These are phyloP conservation scores for Cucurbita moschata DNA, from an alignment of 306 rosid species.

Conservation along the genomic window DNA sequence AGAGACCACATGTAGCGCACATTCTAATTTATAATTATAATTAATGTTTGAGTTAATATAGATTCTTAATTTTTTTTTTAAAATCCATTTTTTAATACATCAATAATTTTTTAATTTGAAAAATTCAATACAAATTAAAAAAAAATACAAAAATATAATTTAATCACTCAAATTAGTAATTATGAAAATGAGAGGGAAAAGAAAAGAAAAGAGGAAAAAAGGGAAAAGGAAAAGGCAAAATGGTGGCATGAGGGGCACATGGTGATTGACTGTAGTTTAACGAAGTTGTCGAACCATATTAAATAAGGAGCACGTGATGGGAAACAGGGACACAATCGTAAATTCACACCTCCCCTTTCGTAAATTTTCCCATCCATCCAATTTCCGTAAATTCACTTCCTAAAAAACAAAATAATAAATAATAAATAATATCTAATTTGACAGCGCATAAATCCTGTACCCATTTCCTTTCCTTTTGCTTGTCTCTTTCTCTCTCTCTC, in stretches of 20 bases:
- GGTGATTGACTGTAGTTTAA: slow-evolving; percentile 19
- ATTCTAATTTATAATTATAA: not conserved
- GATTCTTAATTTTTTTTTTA: no score
- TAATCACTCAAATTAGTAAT: no score
- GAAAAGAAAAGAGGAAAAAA: not conserved
- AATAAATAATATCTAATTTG: not conserved
- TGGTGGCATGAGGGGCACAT: slow-evolving; percentile 1
- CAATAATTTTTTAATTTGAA: no score
- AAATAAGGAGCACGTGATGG: slow-evolving; percentile 31
- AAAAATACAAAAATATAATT: no score
- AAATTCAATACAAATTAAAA: no score
- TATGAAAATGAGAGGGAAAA: no score
- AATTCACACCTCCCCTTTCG: not conserved
- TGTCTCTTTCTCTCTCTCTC: not conserved
- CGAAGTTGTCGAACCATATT: slow-evolving; percentile 20
- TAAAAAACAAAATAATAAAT: not conserved
- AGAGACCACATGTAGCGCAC: slow-evolving; percentile 3
- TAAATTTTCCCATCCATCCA: not conserved
- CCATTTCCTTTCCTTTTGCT: not conserved
- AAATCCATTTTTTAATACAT: no score
- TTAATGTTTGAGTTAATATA: no score
- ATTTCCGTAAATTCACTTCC: not conserved
- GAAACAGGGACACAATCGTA: not conserved
- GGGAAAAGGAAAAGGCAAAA: not conserved
- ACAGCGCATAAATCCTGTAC: slow-evolving; percentile 4